These are phyloP conservation scores for Salix arbutifolia DNA, from an alignment of 345 rosid genomes.

Conservation along the genomic window DNA sequence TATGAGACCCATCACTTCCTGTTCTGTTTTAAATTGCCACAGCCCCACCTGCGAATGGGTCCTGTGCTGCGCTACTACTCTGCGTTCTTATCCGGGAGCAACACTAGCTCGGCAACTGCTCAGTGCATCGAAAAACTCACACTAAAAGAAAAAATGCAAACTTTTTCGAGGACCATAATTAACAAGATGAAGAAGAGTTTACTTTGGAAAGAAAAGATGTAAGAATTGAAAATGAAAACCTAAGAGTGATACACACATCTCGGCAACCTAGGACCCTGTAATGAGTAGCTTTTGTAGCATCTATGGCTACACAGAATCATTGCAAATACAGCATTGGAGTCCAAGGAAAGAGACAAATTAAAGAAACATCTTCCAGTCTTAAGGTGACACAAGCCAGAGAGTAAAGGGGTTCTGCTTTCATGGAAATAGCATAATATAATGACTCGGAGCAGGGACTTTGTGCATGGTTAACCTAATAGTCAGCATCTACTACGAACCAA, in stretches of 20 bases:
- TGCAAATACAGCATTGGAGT: background rate
- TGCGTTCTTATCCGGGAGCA: background rate
- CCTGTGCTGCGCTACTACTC: background rate
- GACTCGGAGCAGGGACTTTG: background rate
- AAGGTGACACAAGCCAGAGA: background rate
- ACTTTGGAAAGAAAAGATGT: background rate
- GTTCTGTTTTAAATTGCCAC: constrained; percentile 7
- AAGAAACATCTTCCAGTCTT: background rate
- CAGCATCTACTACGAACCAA: background rate
- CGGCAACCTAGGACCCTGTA: background rate
- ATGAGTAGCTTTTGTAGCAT: constrained; percentile 10
- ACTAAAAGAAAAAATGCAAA: background rate
- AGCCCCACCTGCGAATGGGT: constrained; percentile 14
- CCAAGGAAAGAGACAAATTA: background rate
- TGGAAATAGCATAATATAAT: background rate
- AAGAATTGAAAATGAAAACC: background rate
- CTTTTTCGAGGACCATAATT: background rate
- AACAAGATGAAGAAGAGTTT: background rate
- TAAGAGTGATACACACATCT: background rate
- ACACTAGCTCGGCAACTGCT: background rate
- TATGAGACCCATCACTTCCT: constrained; percentile 13
- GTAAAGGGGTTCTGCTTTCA: background rate
- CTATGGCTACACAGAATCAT: constrained; percentile 4
- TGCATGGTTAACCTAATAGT: background rate
- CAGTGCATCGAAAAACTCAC: no score